A percentile compares a stretch with the other conserved stretches of the same genome.
Evolutionary conservation across 139 green algal species (phyloP).

Genomic region (Coccomyxa sp.): DNA sequence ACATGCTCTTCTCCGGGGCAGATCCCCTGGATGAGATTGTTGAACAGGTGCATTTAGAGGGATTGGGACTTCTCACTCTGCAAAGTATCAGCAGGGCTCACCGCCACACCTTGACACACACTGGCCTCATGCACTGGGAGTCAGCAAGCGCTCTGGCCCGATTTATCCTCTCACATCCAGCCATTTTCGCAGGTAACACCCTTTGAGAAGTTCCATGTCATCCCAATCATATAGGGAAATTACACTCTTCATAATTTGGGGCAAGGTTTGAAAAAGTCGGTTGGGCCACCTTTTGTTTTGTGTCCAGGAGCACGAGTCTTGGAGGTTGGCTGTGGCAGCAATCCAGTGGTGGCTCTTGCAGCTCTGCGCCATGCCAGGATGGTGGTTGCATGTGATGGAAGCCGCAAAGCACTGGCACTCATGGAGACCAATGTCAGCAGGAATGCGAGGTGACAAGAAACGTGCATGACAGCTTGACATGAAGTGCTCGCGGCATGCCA

Average conservation of each 20-base stretch:
- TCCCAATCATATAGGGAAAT: too few species aligned
- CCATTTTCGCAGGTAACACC: background rate
- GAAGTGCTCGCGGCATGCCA: too few species aligned
- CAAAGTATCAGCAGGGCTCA: slow-evolving; percentile 9
- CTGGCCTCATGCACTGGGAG: slow-evolving; percentile 29
- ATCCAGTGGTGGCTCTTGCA: slow-evolving; percentile 21
- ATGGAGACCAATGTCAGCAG: slow-evolving; percentile 23
- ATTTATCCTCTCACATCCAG: background rate
- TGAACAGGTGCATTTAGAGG: slow-evolving; percentile 4
- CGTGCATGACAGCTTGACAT: background rate
- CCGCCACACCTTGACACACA: slow-evolving; percentile 21
- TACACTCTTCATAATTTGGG: too few species aligned
- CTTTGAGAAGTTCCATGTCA: too few species aligned
- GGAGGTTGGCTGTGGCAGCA: slow-evolving; percentile 31
- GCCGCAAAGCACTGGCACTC: slow-evolving; percentile 7
- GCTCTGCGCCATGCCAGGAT: slow-evolving; percentile 18
- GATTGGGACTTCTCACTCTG: background rate
- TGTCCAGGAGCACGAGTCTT: slow-evolving; percentile 9
- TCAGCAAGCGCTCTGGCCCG: slow-evolving; percentile 7
- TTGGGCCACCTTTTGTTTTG: too few species aligned
- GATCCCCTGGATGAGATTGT: background rate
- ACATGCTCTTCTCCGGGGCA: background rate
- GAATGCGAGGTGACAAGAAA: slow-evolving; percentile 19
- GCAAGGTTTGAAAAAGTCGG: too few species aligned
- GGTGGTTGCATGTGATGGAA: slow-evolving; percentile 27